phyloP scores from a whole-genome alignment of 345 rosid species.

The Boechera stricta region DNA sequence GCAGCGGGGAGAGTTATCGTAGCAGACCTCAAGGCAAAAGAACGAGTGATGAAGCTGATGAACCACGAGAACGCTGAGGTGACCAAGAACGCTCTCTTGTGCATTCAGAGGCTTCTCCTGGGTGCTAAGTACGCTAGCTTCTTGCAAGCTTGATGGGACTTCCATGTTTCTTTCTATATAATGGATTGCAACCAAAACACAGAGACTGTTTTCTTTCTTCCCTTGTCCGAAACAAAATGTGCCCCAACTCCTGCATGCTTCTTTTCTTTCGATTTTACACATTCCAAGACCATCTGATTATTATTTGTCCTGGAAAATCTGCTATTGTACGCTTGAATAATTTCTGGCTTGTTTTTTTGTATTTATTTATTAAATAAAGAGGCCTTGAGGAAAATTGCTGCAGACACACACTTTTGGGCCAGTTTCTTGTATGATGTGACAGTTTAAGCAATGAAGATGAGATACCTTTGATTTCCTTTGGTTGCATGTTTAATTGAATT shows the following conservation, averaged over 20 bases:
- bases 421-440: conserved; percentile 18
- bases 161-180: conserved; percentile 26
- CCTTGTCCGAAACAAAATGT: conserved; percentile 31
- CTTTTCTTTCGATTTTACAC: conserved; percentile 16
- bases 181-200: conserved; percentile 33
- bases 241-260: conserved; percentile 11
- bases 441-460: conserved; percentile 2
- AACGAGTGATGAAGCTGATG: conserved; percentile 87
- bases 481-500: not conserved
- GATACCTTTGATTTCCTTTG: not conserved
- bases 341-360: conserved; percentile 20
- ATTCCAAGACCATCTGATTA: conserved; percentile 36
- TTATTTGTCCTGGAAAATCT: conserved; percentile 26
- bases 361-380: conserved; percentile 39
- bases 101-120: conserved; percentile 87
- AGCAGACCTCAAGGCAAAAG: conserved; percentile 91
- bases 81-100: conserved; percentile 75
- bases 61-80: conserved; percentile 85
- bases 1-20: conserved; percentile 90
- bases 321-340: conserved; percentile 35
- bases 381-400: conserved; percentile 16
- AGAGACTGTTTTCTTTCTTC: conserved; percentile 25
- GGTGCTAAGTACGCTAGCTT: conserved; percentile 97
- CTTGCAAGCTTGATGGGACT: conserved; percentile 71
- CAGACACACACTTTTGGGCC: conserved; percentile 22